These are phyloP conservation scores for Solanum sparsipilum DNA, from an alignment of 257 asterid genomes.

Conservation along the genomic window DNA sequence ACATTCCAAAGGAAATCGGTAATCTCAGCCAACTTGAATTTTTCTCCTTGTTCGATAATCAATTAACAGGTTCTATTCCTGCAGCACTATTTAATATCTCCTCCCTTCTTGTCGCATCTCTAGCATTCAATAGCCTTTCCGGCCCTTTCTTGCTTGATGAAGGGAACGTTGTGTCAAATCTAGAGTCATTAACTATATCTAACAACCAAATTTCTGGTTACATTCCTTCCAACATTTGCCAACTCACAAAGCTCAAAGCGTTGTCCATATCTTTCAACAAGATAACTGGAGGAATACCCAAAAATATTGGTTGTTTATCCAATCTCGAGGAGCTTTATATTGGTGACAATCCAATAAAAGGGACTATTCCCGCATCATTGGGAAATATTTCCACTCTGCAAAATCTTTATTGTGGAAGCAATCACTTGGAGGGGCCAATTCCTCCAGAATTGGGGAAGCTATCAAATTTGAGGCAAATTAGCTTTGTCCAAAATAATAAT, in stretches of 20 bases:
- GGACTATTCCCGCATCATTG: neutral
- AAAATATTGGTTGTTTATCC: neutral
- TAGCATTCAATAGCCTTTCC: neutral
- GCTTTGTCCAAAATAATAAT: too few relatives aligned
- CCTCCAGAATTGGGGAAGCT: too few relatives aligned
- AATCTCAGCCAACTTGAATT: neutral
- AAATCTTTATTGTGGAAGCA: neutral
- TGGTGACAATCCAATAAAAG: neutral
- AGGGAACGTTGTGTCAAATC: neutral
- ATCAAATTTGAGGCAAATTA: too few relatives aligned
- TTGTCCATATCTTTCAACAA: neutral
- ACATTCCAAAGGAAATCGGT: neutral
- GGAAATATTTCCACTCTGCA: neutral
- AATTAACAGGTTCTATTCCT: neutral
- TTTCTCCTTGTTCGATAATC: neutral
- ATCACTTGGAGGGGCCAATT: too few relatives aligned
- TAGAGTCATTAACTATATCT: neutral
- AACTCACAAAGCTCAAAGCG: neutral
- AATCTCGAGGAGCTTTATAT: neutral
- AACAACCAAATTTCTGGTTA: neutral
- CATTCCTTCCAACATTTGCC: neutral
- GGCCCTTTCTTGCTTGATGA: neutral
- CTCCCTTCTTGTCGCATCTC: neutral
- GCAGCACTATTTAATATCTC: neutral
- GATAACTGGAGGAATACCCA: neutral